Conservation (phyloP, 371 early-diverging fungal genomes). For the Paramicrosporidium saccamoebae region DNA sequence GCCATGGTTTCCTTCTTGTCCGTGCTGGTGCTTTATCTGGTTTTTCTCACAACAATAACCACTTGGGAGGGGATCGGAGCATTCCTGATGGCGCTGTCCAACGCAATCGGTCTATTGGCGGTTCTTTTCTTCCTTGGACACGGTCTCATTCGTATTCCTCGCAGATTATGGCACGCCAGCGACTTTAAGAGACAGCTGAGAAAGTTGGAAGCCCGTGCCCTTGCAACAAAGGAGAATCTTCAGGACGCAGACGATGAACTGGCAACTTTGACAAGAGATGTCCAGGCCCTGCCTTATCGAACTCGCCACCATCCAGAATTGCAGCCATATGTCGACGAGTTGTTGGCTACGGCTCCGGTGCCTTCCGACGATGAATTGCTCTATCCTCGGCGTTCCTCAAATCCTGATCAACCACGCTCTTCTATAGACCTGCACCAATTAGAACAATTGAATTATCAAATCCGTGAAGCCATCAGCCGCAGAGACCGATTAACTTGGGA, state of each 20-base stretch:
- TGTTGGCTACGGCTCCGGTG: no score
- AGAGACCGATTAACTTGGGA: no score
- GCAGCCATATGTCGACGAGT: no score
- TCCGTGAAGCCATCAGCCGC: no score
- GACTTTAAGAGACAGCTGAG: conserved; percentile 16
- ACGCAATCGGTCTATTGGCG: conserved; percentile 64
- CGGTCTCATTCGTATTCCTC: conserved; percentile 58
- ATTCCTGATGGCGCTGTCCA: conserved; percentile 62
- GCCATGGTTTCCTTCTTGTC: conserved; percentile 15
- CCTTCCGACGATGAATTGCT: no score
- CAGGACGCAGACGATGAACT: conserved; percentile 26
- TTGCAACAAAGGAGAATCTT: conserved; percentile 26
- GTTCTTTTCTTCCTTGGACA: conserved; percentile 60
- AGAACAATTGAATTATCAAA: no score
- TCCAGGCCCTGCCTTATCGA: no score
- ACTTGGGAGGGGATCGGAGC: conserved; percentile 21
- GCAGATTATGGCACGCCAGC: conserved; percentile 37
- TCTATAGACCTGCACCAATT: no score
- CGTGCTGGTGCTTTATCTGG: conserved; percentile 21
- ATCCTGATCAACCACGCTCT: no score
- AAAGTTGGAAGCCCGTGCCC: conserved; percentile 25
- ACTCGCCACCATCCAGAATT: no score
- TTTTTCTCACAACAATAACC: conserved; percentile 12
- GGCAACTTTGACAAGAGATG: no score
- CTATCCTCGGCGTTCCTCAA: no score